Evolutionary conservation across 202 grass and related monocot species (phyloP), one percentile per base, ranked within the genome.

Genomic region (Cymbopogon flexuosus): DNA sequence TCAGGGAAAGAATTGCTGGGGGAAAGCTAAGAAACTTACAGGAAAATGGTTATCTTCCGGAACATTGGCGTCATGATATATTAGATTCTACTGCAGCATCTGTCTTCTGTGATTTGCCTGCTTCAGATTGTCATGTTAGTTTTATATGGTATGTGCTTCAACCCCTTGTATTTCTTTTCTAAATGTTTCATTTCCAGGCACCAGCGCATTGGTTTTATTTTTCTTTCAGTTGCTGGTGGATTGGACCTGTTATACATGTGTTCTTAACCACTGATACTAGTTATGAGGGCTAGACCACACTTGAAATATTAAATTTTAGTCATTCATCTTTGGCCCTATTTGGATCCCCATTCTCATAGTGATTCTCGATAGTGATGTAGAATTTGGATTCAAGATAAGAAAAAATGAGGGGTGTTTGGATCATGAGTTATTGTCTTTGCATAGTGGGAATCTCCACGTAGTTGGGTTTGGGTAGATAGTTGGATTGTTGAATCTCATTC

Each of bases 61-160:
- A 89, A 69, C 81, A 92, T 70, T 97, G 90, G 94, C 72, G 24
- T 19, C 91, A 94, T 59, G 76, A 89, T 62, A 69, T 94, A 68
- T 87, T 97, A 49, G 84, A 94, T 94, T 89, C 90, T 81, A 70
- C 65, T 39, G 72, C 92, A 79, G 58, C 84, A 58, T 85, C 84
- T 87, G 68, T 98, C 77, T 72, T 85, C 51, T 83, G 73, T 59
- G 70, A 87, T 84, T 54, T 79, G 36, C 70, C 72, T 54, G 29
- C 82, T 81, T 80, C 39, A 88, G 62, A 72, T 43, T 80, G 24
- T 65, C 59, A 78, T 86, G 84, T 64, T 72, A 43, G 31, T 57
- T 98, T 94, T 81, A 23, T 94, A 73, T 84, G 92, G 95, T 97
- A 93, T 83, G 49, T 47, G 56, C 56, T 76, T 72, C 16, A 79